A percentile compares a stretch with the other conserved stretches of the same genome.
These are phyloP conservation scores for Malus hybrid DNA, from an alignment of 331 rosid genomes.

Conservation along the genomic window DNA sequence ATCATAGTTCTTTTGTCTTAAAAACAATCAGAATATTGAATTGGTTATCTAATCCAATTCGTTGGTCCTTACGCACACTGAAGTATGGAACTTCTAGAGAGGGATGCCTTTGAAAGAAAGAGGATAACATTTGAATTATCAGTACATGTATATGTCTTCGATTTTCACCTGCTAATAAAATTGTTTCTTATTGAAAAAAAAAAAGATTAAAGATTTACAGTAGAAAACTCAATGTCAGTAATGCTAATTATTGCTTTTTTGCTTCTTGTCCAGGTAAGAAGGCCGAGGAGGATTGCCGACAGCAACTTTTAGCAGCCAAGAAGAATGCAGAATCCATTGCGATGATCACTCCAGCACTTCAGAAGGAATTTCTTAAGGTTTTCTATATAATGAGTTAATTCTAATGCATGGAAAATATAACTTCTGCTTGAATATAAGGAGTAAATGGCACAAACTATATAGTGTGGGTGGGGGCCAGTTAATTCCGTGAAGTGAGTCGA, in stretches of 20 bases:
- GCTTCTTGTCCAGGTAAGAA: slow-evolving; percentile 52
- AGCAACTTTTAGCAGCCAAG: slow-evolving; percentile 46
- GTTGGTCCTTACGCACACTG: neutral
- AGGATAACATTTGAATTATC: neutral
- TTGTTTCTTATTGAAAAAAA: neutral
- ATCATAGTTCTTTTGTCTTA: neutral
- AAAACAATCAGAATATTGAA: neutral
- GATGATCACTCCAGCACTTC: slow-evolving; percentile 57
- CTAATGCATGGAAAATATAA: neutral
- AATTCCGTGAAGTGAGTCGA: neutral
- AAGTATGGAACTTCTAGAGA: neutral
- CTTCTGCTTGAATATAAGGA: neutral
- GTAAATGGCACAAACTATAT: too few relatives aligned
- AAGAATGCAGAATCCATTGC: slow-evolving; percentile 73
- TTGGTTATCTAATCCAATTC: neutral
- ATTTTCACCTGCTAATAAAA: neutral
- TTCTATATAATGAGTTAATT: slow-evolving; percentile 12
- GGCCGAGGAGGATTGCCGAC: slow-evolving; percentile 43
- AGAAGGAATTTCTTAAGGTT: slow-evolving; percentile 87
- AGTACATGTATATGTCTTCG: neutral
- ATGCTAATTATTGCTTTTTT: neutral
- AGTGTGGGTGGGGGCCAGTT: neutral
- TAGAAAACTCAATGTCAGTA: neutral
- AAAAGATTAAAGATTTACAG: neutral
- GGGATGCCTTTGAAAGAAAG: neutral